Evolutionary conservation across 2,329 filamentous ascomycete species (phyloP), one percentile per base, ranked within the genome.

Genomic region (Periglandula ipomoeae): DNA sequence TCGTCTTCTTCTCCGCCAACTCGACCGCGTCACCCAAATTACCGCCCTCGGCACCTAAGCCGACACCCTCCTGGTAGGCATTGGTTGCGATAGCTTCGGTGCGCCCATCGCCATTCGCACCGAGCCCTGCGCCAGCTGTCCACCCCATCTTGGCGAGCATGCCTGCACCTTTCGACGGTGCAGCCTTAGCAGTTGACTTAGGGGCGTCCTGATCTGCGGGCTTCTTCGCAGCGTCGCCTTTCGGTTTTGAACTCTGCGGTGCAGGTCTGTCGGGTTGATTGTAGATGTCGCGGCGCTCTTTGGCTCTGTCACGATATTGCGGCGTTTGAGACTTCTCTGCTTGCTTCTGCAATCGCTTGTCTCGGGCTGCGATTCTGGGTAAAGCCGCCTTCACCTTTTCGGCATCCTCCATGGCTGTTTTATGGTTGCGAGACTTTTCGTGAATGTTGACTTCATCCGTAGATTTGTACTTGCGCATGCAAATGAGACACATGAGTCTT

Each of bases 121-220:
- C 84, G 4, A 87, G 69, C 0, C 84, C 83, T 49, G 75, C 72
- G 8, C 84, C 84, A 1, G 74, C 70, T 20, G 70, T 79, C 83
- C 83, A 87, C 23, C 84, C 84, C 79, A 86, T 85, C 69, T 87
- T 87, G 35, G 81, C 79, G 35, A 88, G 70, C 59, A 87, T 72
- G 3, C 79, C 78, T 0, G 81, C 81, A 11, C 83, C 82, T 62
- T 84, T 86, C 32, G 79, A 81, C 51, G 71, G 66, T 44, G 62
- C 61, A 6, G 71, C 65, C 27, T 59, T 61, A 10, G 51, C 41
- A 3, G 58, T 47, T 11, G 51, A 51, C 6, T 55, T 50, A 3
- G 40, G 45, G 13, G 57, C 57, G 4, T 61, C 58, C 22, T 58
- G 50, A 15, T 38, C 56, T 8, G 35, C 22, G 2, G 53, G 23